Evolutionary conservation across 2,329 filamentous ascomycete species (phyloP), one percentile per base, ranked within the genome.

Genomic region (Nectriaceae sp.): DNA sequence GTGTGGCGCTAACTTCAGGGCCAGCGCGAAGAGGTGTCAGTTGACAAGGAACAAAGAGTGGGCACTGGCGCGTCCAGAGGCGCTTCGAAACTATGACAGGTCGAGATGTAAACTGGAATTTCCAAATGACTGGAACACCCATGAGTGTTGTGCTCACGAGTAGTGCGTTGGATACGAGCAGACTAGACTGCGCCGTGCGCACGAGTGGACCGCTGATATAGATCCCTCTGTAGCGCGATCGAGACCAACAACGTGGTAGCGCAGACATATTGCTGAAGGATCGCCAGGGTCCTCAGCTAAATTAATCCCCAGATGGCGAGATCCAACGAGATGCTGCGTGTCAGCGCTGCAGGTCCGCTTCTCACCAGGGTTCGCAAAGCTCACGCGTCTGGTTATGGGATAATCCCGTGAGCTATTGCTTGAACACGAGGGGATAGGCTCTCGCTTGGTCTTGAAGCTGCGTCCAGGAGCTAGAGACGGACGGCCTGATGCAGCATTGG

Each of bases 271-370:
- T 47, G 19, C 36, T 48, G 37, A 56, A 49, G 38, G 60, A 62
- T 63, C 54, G 53, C 53, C 60, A 62, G 60, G 60, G 60, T 61
- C 60, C 36, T 55, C 40, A 40, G 31, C 40, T 51, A 54, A 57
- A 52, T 45, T 39, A 52, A 45, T 47, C 40, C 52, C 49, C 31
- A 24, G 33, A 57, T 46, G 41, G 38, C 45, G 53, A 51, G 47
- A 45, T 52, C 40, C 56, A 52, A 55, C 54, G 50, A 50, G 49
- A 46, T 56, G 38, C 55, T 62, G 60, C 59, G 50, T 61, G 59
- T 60, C 57, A 62, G 47, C 51, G 47, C 45, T 62, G 56, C 60
- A 62, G 56, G 52, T 54, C 48, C 51, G 46, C 49, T 47, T 35
- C 40, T 40, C 43, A 41, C 43, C 40, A 40, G 44, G 44, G 39